phyloP scores from a whole-genome alignment of 2,329 filamentous ascomycete species.

The Calonectria pauciramosa region DNA sequence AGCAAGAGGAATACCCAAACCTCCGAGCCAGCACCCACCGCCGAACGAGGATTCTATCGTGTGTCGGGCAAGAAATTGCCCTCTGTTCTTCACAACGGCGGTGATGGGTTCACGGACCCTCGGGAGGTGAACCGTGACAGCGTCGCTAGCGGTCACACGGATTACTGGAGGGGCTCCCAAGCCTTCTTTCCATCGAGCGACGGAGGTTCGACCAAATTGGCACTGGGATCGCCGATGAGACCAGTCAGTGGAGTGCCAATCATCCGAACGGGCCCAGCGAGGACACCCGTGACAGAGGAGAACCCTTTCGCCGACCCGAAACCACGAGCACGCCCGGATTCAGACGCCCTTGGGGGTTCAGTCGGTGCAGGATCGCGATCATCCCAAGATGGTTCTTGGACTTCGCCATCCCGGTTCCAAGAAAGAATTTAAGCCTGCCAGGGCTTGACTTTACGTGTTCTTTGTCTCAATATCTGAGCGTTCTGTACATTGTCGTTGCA shows the following conservation, averaged over 20 bases:
- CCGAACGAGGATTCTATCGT: slow-evolving; percentile 73
- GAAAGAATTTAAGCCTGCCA: slow-evolving; percentile 43
- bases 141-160: slow-evolving; percentile 63
- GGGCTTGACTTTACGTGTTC: slow-evolving; percentile 24
- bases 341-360: slow-evolving; percentile 42
- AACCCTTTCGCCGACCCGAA: slow-evolving; percentile 61
- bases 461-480: slow-evolving; percentile 41
- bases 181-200: slow-evolving; percentile 54
- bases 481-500: slow-evolving; percentile 43
- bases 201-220: slow-evolving; percentile 56
- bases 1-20: slow-evolving; percentile 52
- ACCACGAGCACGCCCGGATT: slow-evolving; percentile 44
- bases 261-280: slow-evolving; percentile 75
- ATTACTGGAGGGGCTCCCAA: slow-evolving; percentile 68
- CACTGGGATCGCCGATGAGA: slow-evolving; percentile 71
- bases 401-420: slow-evolving; percentile 46
- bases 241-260: slow-evolving; percentile 72
- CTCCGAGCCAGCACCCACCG: slow-evolving; percentile 51
- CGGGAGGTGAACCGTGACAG: slow-evolving; percentile 49
- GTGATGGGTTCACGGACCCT: slow-evolving; percentile 73
- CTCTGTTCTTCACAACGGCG: slow-evolving; percentile 72
- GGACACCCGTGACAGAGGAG: slow-evolving; percentile 71
- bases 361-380: slow-evolving; percentile 34
- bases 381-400: slow-evolving; percentile 42
- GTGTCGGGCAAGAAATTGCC: slow-evolving; percentile 76